Conservation (phyloP, 2,329 filamentous ascomycete species). For the Graphium sp. region DNA sequence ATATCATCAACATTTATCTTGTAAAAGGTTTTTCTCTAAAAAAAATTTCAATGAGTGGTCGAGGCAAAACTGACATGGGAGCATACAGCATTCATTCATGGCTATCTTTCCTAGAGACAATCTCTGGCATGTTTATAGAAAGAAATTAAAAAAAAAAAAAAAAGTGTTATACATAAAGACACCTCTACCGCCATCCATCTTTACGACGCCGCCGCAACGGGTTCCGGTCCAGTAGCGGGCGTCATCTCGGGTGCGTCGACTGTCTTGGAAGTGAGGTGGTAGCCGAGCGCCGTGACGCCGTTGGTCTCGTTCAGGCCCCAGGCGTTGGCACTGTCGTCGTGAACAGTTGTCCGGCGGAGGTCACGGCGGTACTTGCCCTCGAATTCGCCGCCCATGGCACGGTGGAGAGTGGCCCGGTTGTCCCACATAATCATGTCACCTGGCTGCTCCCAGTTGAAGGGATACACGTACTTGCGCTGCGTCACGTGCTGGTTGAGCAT, state of each 20-base stretch:
- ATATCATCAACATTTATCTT: too few relatives aligned
- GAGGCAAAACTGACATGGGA: too few relatives aligned
- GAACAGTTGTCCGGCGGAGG: slow-evolving; percentile 37
- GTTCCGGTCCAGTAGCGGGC: slow-evolving; percentile 2
- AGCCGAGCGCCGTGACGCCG: slow-evolving; percentile 3
- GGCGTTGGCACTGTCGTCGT: slow-evolving; percentile 21
- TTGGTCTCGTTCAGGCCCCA: slow-evolving; percentile 17
- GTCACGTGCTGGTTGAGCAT: slow-evolving; percentile 27
- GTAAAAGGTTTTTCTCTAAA: too few relatives aligned
- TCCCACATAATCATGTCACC: slow-evolving; percentile 42
- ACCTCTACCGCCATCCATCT: too few relatives aligned
- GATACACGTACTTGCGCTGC: slow-evolving; percentile 25
- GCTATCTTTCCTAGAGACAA: too few relatives aligned
- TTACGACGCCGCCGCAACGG: slow-evolving; percentile 1
- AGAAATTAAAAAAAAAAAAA: too few relatives aligned
- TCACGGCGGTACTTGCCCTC: slow-evolving; percentile 30
- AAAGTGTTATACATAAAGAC: too few relatives aligned
- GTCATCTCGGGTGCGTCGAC: slow-evolving; percentile 1
- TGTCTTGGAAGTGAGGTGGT: slow-evolving; percentile 2
- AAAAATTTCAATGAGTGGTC: too few relatives aligned
- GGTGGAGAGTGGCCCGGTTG: slow-evolving; percentile 38
- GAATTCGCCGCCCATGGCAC: slow-evolving; percentile 28
- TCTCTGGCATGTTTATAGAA: too few relatives aligned
- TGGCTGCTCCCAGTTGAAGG: slow-evolving; percentile 26
- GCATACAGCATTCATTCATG: too few relatives aligned